phyloP scores from a whole-genome alignment of 2,329 filamentous ascomycete species.

The Hypoxylon sp. region DNA sequence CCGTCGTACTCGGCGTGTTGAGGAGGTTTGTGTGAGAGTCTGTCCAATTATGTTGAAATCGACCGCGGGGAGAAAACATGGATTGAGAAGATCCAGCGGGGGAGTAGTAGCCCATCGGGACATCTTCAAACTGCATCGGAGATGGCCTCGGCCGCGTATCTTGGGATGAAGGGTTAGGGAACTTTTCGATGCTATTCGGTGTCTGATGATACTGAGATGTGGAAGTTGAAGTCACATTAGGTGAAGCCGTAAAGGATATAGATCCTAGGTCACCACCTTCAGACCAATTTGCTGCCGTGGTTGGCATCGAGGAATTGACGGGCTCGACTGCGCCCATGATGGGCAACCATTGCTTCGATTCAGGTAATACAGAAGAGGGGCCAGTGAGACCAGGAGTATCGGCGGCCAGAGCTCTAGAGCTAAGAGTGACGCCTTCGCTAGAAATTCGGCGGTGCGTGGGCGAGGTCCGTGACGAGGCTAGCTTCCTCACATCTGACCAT shows the following conservation, averaged over 20 bases:
- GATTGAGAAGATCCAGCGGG: conserved; percentile 31
- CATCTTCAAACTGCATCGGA: conserved; percentile 44
- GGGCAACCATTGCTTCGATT: conserved; percentile 34
- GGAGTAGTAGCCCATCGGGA: conserved; percentile 23
- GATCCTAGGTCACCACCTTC: conserved; percentile 29
- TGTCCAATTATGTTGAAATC: conserved; percentile 36
- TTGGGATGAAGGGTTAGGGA: conserved; percentile 11
- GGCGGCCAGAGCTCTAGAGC: conserved; percentile 27
- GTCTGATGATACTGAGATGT: conserved; percentile 8
- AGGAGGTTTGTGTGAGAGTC: conserved; percentile 41
- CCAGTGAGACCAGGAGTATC: conserved; percentile 9
- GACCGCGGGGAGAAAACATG: conserved; percentile 33
- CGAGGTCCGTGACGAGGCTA: conserved; percentile 12
- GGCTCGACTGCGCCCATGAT: conserved; percentile 9
- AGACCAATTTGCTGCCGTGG: conserved; percentile 16
- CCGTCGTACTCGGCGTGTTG: conserved; percentile 35
- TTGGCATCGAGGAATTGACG: conserved; percentile 6
- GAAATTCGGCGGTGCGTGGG: conserved; percentile 21
- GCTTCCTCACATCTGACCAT: conserved; percentile 15
- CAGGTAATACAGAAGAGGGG: conserved; percentile 24
- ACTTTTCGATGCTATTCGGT: background rate
- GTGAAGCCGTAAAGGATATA: conserved; percentile 13
- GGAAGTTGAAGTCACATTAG: conserved; percentile 2
- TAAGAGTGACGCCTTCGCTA: conserved; percentile 35
- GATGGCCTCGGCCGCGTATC: conserved; percentile 33